Percentiles rank a stretch among this genome's conserved stretches.
phyloP scores from a whole-genome alignment of 306 rosid species.

The Trifolium dubium region DNA sequence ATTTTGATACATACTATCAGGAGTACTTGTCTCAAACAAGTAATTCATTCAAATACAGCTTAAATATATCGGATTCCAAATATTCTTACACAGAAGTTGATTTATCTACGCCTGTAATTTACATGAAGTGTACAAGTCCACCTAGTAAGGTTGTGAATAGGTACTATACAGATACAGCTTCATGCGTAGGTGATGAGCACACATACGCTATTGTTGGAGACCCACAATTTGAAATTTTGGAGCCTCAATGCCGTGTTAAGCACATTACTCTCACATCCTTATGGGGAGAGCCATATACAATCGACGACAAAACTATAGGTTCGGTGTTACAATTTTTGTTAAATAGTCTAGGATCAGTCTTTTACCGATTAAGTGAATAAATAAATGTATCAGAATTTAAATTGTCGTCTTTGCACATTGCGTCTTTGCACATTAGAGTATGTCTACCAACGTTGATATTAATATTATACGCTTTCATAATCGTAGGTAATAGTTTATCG shows the following conservation, averaged over 20 bases:
- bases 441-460: too few relatives aligned
- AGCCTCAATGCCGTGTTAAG: not conserved
- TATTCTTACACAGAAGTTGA: not conserved
- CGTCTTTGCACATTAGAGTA: too few relatives aligned
- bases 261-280: not conserved
- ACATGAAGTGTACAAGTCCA: conserved; percentile 9
- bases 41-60: not conserved
- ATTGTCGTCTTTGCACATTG: too few relatives aligned
- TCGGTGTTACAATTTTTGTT: too few relatives aligned
- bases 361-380: too few relatives aligned
- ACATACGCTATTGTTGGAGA: not conserved
- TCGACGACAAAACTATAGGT: too few relatives aligned
- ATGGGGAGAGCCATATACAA: too few relatives aligned
- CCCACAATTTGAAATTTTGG: not conserved
- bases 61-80: too few relatives aligned
- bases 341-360: too few relatives aligned
- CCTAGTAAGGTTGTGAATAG: not conserved
- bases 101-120: not conserved
- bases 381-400: too few relatives aligned
- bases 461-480: too few relatives aligned
- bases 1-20: not conserved
- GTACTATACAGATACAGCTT: not conserved
- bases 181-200: not conserved
- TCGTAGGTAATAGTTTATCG: not conserved
- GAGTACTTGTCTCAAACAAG: rapidly evolving